A percentile compares a stretch with the other conserved stretches of the same genome.
phyloP scores from a whole-genome alignment of 1,284 basidiomycete genomes.

The Thecaphora thlaspeos region DNA sequence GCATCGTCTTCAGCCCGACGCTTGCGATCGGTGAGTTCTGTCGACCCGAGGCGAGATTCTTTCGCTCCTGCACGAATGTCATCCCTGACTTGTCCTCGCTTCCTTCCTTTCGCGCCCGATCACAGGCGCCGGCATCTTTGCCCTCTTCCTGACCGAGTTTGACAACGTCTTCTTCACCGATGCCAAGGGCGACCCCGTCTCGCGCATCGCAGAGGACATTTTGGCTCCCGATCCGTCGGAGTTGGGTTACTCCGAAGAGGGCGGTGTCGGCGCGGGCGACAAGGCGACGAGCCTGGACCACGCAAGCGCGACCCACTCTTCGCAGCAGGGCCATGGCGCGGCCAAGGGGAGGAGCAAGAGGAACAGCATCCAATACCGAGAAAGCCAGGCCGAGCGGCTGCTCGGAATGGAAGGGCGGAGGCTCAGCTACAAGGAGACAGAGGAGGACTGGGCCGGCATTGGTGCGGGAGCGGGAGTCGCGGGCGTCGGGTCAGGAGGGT shows the following conservation, averaged over 20 bases:
- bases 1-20: slow-evolving; percentile 72
- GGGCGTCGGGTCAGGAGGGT: too few species aligned
- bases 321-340: neutral
- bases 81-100: too few species aligned
- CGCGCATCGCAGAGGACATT: slow-evolving; percentile 33
- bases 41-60: too few species aligned
- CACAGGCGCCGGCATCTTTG: slow-evolving; percentile 41
- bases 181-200: slow-evolving; percentile 41
- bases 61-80: too few species aligned
- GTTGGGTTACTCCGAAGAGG: slow-evolving; percentile 1
- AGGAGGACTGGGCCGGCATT: slow-evolving; percentile 29
- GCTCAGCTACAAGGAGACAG: slow-evolving; percentile 14
- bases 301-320: neutral
- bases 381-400: slow-evolving; percentile 30
- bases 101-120: neutral
- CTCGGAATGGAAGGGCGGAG: slow-evolving; percentile 32
- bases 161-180: slow-evolving; percentile 49
- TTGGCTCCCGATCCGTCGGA: slow-evolving; percentile 3
- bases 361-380: slow-evolving; percentile 30
- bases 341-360: slow-evolving; percentile 20
- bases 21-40: slow-evolving; percentile 43
- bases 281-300: neutral
- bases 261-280: neutral
- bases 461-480: neutral
- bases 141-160: slow-evolving; percentile 50